These are phyloP conservation scores for Discostella stelligera DNA, from an alignment of 352 stramenopile species.

Conservation along the genomic window DNA sequence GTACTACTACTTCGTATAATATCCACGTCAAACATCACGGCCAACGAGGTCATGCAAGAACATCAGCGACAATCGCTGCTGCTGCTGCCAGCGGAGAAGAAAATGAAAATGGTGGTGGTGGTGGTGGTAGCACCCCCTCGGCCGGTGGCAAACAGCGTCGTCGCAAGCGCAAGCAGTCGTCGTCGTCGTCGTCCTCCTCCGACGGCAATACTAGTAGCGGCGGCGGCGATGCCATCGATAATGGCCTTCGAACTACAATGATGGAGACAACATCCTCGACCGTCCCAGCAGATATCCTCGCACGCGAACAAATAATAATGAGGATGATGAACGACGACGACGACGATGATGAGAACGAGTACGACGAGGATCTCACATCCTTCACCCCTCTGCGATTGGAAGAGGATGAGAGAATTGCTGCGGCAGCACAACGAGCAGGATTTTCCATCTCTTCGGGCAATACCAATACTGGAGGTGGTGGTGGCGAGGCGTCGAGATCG, in stretches of 20 bases:
- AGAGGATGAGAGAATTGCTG: conserved; percentile 38
- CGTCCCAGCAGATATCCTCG: conserved; percentile 40
- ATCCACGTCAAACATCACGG: not conserved
- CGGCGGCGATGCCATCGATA: too few relatives aligned
- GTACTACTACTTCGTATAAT: too few relatives aligned
- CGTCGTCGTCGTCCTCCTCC: too few relatives aligned
- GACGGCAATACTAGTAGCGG: too few relatives aligned
- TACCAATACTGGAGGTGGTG: not conserved
- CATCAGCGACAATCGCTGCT: conserved; percentile 7
- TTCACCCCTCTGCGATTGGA: conserved; percentile 22
- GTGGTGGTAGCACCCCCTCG: too few relatives aligned
- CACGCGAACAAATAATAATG: conserved; percentile 47
- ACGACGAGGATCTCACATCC: conserved; percentile 27
- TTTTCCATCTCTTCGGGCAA: conserved; percentile 15
- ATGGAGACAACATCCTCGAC: not conserved
- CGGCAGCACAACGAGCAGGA: conserved; percentile 30
- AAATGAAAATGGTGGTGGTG: not conserved
- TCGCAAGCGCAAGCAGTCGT: conserved; percentile 44
- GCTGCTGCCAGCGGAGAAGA: too few relatives aligned
- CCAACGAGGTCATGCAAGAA: not conserved
- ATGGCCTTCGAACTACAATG: not conserved
- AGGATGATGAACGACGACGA: too few relatives aligned
- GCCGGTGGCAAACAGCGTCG: too few relatives aligned
- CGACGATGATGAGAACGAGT: not conserved
- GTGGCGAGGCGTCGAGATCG: not conserved